Percentiles rank a stretch among this genome's conserved stretches.
phyloP scores from a whole-genome alignment of 2,329 filamentous ascomycete genomes.

The Trichoderma sp. region DNA sequence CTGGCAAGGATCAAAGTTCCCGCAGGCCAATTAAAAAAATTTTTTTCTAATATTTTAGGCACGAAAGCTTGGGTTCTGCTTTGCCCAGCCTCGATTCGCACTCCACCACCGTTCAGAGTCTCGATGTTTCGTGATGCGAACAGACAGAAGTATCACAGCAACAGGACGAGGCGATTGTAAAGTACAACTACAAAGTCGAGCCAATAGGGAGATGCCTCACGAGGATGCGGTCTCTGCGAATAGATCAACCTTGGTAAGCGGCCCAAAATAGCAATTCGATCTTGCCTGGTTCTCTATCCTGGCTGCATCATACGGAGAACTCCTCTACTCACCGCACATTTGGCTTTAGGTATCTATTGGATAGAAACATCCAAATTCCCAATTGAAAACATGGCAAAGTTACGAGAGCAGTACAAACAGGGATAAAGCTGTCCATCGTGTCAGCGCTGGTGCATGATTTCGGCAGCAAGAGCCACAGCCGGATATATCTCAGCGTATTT shows the following conservation, averaged over 20 bases:
- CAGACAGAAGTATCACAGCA: not conserved
- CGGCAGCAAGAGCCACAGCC: not conserved
- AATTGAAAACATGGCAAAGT: not conserved
- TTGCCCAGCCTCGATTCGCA: not conserved
- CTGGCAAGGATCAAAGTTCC: not conserved
- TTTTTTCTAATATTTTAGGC: not conserved
- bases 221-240: not conserved
- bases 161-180: no score
- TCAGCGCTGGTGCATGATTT: not conserved
- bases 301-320: not conserved
- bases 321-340: not conserved
- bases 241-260: not conserved
- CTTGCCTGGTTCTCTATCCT: not conserved
- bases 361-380: not conserved
- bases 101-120: not conserved
- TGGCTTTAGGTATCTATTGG: not conserved
- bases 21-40: not conserved
- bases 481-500: not conserved
- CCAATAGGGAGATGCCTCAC: not conserved
- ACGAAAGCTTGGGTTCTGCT: not conserved
- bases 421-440: not conserved
- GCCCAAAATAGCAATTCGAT: not conserved
- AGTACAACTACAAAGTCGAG: not conserved
- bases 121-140: not conserved
- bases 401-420: not conserved